A percentile compares a stretch with the other conserved stretches of the same genome.
Conservation (phyloP, 2,329 filamentous ascomycete species). For the Pseudofabraea citricarpa region DNA sequence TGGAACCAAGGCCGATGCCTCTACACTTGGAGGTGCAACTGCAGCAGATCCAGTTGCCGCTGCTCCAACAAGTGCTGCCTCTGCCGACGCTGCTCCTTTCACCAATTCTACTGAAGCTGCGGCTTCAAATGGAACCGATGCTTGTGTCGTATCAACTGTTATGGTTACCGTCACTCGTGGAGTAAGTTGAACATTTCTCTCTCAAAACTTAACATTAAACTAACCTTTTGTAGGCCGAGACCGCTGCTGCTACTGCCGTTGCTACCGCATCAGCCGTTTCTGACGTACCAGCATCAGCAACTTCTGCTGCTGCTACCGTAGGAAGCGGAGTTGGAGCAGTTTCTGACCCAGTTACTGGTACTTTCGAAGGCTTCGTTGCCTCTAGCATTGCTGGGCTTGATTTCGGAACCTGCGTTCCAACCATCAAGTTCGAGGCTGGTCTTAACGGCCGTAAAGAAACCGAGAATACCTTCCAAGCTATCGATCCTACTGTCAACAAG, state of each 20-base stretch:
- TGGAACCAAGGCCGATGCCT: conserved; percentile 26
- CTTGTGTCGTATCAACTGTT: too few relatives aligned
- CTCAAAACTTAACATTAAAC: too few relatives aligned
- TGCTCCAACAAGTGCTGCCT: conserved; percentile 8
- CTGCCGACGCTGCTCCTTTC: conserved; percentile 6
- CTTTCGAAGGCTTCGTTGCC: conserved; percentile 17
- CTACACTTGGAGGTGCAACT: conserved; percentile 1
- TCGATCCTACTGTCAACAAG: conserved; percentile 55
- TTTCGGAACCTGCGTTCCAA: conserved; percentile 45
- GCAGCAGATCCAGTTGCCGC: conserved; percentile 7
- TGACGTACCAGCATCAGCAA: conserved; percentile 17
- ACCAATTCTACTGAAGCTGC: conserved; percentile 14
- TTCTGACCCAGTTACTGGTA: conserved; percentile 12
- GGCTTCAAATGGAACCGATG: conserved; percentile 3
- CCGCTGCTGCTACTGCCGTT: conserved; percentile 9
- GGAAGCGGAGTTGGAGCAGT: conserved; percentile 9
- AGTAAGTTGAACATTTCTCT: too few relatives aligned
- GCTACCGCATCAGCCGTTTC: conserved; percentile 4
- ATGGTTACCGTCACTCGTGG: conserved; percentile 17
- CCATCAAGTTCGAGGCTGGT: conserved; percentile 52
- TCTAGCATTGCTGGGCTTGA: conserved; percentile 33
- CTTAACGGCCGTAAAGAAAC: conserved; percentile 43
- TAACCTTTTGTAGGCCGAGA: conserved; percentile 5
- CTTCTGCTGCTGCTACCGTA: too few relatives aligned
- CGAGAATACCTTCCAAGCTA: conserved; percentile 65